A percentile compares a stretch with the other conserved stretches of the same genome.
Conservation (phyloP, 2,329 filamentous ascomycete species). For the Escovopsis sp. region DNA sequence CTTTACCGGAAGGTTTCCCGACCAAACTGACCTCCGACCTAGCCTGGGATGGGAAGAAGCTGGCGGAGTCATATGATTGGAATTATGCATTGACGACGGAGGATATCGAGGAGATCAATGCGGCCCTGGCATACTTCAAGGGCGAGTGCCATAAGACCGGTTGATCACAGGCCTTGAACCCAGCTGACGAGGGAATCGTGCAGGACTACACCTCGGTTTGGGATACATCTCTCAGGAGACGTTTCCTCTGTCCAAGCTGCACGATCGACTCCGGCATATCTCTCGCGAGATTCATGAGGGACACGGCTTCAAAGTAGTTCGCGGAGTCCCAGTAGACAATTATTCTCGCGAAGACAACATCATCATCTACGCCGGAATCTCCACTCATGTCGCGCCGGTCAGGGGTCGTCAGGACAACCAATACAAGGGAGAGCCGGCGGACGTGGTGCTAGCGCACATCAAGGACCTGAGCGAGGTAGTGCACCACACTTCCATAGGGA, state of each 20-base stretch:
- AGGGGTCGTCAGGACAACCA: constrained; percentile 37
- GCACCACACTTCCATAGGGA: constrained; percentile 29
- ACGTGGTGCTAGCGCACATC: constrained; percentile 43
- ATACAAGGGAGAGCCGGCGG: constrained; percentile 28
- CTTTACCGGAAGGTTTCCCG: constrained; percentile 36
- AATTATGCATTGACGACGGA: constrained; percentile 30
- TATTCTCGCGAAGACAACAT: constrained; percentile 41
- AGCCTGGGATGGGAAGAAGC: constrained; percentile 39
- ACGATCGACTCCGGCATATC: constrained; percentile 31
- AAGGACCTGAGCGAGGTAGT: constrained; percentile 33
- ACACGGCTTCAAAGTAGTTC: constrained; percentile 45
- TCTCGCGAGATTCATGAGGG: constrained; percentile 40
- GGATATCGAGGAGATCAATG: constrained; percentile 34
- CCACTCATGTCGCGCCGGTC: constrained; percentile 38
- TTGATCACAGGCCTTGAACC: constrained; percentile 2
- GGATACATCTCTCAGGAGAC: constrained; percentile 28
- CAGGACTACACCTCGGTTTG: constrained; percentile 21
- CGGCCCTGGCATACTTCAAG: constrained; percentile 26
- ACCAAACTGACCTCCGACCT: constrained; percentile 29
- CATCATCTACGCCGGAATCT: constrained; percentile 43
- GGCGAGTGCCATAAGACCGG: constrained; percentile 12
- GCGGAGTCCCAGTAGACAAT: constrained; percentile 36
- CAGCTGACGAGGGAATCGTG: no score
- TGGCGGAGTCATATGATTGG: constrained; percentile 35
- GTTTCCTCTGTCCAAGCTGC: constrained; percentile 39